Conservation (phyloP, 2,329 filamentous ascomycete genomes). For the Aspergillus sclerotialis region DNA sequence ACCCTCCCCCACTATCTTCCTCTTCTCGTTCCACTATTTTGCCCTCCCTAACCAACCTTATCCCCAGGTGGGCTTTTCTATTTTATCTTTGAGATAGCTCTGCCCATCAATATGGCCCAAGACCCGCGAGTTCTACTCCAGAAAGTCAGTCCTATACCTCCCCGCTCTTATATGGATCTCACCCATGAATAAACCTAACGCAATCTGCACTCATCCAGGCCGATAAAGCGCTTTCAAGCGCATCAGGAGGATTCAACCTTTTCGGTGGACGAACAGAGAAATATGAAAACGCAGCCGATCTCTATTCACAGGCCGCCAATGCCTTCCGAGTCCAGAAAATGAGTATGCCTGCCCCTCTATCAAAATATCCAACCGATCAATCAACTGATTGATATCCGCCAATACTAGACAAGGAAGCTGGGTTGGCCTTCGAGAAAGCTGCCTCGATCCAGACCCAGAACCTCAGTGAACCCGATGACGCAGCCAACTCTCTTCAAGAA, state of each 20-base stretch:
- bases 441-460: slow-evolving; percentile 73
- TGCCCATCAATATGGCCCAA: slow-evolving; percentile 56
- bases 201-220: slow-evolving; percentile 52
- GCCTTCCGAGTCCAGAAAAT: slow-evolving; percentile 82
- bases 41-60: not conserved
- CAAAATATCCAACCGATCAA: not conserved
- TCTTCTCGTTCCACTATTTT: not conserved
- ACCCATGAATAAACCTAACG: slow-evolving; percentile 23
- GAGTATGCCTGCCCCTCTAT: slow-evolving; percentile 47
- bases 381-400: slow-evolving; percentile 3
- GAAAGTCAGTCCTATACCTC: slow-evolving; percentile 50
- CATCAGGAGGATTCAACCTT: slow-evolving; percentile 75
- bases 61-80: not conserved
- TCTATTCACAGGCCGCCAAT: slow-evolving; percentile 84
- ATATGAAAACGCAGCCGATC: slow-evolving; percentile 78
- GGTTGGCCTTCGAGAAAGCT: slow-evolving; percentile 76
- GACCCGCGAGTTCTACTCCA: slow-evolving; percentile 72
- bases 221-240: slow-evolving; percentile 71
- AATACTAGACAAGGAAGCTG: slow-evolving; percentile 78
- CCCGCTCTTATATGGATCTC: slow-evolving; percentile 10
- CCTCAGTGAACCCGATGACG: slow-evolving; percentile 86
- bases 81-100: not conserved
- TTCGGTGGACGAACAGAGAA: slow-evolving; percentile 85
- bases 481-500: slow-evolving; percentile 78
- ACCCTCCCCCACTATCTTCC: too few species aligned